Percentiles rank a stretch among this genome's conserved stretches.
Evolutionary conservation across 1,284 basidiomycete genomes (phyloP).

Genomic region (Apiotrichum domesticum): DNA sequence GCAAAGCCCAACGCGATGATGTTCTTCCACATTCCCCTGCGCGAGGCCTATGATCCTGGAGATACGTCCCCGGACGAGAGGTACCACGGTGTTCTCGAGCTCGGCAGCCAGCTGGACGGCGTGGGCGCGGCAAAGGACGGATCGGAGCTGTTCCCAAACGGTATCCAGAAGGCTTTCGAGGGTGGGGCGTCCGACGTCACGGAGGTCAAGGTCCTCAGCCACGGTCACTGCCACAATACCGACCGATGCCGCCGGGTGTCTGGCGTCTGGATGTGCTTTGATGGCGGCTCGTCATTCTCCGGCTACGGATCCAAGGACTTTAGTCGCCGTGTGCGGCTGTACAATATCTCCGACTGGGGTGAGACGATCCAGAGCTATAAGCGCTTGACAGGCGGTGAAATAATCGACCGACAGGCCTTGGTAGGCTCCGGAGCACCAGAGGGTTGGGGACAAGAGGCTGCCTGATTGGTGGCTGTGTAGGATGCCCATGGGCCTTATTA

Average conservation of each 20-base stretch:
- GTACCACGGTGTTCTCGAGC: conserved; percentile 54
- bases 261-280: conserved; percentile 86
- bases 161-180: conserved; percentile 53
- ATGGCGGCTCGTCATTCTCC: conserved; percentile 83
- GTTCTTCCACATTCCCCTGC: conserved; percentile 94
- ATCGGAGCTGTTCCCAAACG: conserved; percentile 75
- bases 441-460: conserved; percentile 22
- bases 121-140: conserved; percentile 58
- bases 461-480: neutral
- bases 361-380: conserved; percentile 86
- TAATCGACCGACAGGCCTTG: conserved; percentile 55
- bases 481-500: too few relatives aligned
- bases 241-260: conserved; percentile 79
- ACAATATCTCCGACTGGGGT: conserved; percentile 76
- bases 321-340: conserved; percentile 81
- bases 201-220: conserved; percentile 58
- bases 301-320: conserved; percentile 78
- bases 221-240: conserved; percentile 80
- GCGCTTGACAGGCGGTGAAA: conserved; percentile 65
- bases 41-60: conserved; percentile 45
- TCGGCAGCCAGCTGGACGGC: conserved; percentile 60
- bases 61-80: conserved; percentile 11
- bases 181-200: conserved; percentile 56
- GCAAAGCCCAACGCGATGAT: conserved; percentile 83
- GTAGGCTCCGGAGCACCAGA: conserved; percentile 31